Evolutionary conservation across 2,329 filamentous ascomycete species (phyloP).

Genomic region (Neonectria neomacrospora): DNA sequence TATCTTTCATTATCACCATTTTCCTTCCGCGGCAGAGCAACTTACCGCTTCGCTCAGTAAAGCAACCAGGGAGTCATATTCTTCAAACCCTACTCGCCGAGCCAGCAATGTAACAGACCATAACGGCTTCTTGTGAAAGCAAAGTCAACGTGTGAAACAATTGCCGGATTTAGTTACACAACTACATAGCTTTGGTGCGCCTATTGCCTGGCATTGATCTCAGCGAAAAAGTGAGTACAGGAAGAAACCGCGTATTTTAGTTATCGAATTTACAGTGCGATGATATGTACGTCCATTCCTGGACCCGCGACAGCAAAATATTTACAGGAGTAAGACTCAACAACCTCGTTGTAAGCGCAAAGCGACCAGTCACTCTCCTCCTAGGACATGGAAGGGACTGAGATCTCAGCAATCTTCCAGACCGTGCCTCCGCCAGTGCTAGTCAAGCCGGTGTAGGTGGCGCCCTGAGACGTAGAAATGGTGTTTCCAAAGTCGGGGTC

Average conservation of each 20-base stretch:
- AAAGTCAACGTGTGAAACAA: no score
- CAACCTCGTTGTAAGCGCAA: background rate
- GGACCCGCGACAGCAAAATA: background rate
- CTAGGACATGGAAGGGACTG: conserved; percentile 29
- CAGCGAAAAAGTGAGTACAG: no score
- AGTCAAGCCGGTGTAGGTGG: conserved; percentile 29
- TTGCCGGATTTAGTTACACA: no score
- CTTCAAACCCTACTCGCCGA: no score
- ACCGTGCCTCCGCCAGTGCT: conserved; percentile 28
- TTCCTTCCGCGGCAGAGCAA: no score
- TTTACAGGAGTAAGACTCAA: conserved; percentile 8
- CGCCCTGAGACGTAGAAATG: conserved; percentile 28
- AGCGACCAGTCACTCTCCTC: background rate
- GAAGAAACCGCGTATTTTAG: background rate
- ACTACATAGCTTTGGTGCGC: no score
- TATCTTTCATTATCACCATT: no score
- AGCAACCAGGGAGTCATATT: no score
- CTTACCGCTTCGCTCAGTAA: no score
- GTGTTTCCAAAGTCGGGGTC: conserved; percentile 36
- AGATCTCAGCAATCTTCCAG: conserved; percentile 36
- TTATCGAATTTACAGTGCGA: background rate
- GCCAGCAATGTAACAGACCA: no score
- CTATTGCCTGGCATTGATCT: background rate
- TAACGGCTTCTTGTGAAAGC: no score
- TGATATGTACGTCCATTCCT: background rate